Percentiles rank a stretch among this genome's conserved stretches.
Evolutionary conservation across 257 asterid species (phyloP).

Genomic region (Leptodermis oblonga): DNA sequence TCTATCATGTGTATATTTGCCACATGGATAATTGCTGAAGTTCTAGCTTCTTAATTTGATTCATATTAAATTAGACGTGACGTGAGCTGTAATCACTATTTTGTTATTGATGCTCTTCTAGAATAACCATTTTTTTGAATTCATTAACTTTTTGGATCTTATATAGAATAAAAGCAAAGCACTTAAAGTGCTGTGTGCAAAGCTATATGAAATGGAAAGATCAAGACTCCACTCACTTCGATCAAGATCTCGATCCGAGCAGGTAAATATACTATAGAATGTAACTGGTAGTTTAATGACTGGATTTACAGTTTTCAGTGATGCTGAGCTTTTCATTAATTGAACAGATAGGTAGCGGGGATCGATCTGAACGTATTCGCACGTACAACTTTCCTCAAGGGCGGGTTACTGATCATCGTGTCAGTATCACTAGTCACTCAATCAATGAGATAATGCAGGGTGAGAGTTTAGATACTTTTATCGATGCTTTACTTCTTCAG

Average conservation of each 20-base stretch:
- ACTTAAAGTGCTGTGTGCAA: conserved; percentile 78
- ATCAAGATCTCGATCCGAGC: conserved; percentile 77
- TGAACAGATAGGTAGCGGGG: conserved; percentile 92
- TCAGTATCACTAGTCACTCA: conserved; percentile 80
- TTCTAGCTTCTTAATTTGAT: background rate
- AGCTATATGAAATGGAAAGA: conserved; percentile 79
- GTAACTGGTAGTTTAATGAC: conserved; percentile 9
- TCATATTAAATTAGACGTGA: background rate
- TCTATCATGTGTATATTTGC: background rate
- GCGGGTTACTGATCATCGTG: conserved; percentile 95
- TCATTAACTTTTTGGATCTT: conserved; percentile 13
- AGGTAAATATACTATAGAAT: conserved; percentile 38
- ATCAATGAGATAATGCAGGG: conserved; percentile 79
- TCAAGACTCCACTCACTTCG: conserved; percentile 53
- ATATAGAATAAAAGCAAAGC: conserved; percentile 89
- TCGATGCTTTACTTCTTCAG: conserved; percentile 82
- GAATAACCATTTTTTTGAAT: conserved; percentile 5
- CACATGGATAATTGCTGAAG: background rate
- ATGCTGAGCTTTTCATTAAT: conserved; percentile 14
- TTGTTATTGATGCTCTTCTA: conserved; percentile 10
- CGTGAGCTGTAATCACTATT: background rate
- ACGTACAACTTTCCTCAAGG: conserved; percentile 98
- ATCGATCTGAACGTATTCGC: conserved; percentile 96
- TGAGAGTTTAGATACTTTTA: conserved; percentile 62
- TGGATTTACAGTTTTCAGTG: background rate